Percentiles rank a stretch among this genome's conserved stretches.
Conservation (phyloP, 2,329 filamentous ascomycete species). For the Trichoderma polysporum region DNA sequence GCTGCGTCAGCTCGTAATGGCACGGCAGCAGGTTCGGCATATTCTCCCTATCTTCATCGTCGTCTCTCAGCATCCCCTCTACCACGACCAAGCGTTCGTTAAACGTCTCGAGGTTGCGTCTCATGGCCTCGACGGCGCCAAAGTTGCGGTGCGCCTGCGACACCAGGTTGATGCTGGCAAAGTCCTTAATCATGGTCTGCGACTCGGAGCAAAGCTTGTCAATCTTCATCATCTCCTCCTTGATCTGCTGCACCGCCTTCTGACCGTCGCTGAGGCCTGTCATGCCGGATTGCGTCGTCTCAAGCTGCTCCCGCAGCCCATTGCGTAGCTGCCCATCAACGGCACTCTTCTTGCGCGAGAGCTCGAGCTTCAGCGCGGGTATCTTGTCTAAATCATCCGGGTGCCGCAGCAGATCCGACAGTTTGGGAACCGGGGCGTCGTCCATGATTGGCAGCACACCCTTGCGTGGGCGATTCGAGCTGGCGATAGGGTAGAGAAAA, state of each 20-base stretch:
- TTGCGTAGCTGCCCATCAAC: constrained; percentile 88
- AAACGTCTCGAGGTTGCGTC: constrained; percentile 84
- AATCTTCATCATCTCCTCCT: constrained; percentile 98
- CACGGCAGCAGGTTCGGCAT: constrained; percentile 89
- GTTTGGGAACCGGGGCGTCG: constrained; percentile 70
- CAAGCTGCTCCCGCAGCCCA: constrained; percentile 87
- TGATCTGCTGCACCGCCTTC: constrained; percentile 86
- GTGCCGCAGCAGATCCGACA: constrained; percentile 89
- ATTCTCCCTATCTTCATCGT: constrained; percentile 81
- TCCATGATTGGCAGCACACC: constrained; percentile 34
- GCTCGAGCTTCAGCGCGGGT: constrained; percentile 82
- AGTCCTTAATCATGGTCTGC: constrained; percentile 96
- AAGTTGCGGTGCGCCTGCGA: constrained; percentile 97
- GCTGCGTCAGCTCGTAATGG: constrained; percentile 87
- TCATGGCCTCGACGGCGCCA: constrained; percentile 90
- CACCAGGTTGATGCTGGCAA: constrained; percentile 86
- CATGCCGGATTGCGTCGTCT: constrained; percentile 93
- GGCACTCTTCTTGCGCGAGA: constrained; percentile 87
- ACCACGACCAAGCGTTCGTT: constrained; percentile 73
- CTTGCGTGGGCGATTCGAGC: neutral
- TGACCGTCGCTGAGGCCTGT: constrained; percentile 84
- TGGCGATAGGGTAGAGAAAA: neutral
- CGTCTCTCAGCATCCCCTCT: constrained; percentile 75
- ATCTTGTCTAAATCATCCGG: constrained; percentile 98
- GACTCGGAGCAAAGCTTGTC: constrained; percentile 96